Conservation (phyloP, 768 basidiomycete species). For the Tylopilus felleus region DNA sequence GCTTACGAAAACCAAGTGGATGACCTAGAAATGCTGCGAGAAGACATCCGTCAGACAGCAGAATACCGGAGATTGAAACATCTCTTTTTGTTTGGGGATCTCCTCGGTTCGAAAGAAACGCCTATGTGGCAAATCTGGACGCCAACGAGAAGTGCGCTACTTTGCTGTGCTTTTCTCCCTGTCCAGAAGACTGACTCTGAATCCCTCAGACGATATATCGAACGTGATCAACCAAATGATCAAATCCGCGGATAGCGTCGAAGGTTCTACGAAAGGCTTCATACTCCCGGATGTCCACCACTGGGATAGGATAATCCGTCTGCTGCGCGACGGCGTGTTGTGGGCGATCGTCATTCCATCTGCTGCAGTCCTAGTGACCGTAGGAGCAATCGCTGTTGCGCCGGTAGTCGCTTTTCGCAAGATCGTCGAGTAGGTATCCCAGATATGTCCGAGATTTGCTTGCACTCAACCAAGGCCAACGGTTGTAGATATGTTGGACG, state of each 20-base stretch:
- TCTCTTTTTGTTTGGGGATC: conserved; percentile 9
- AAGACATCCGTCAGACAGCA: conserved; percentile 14
- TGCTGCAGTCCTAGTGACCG: background rate
- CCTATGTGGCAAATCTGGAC: conserved; percentile 3
- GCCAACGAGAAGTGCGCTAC: background rate
- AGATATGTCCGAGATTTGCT: background rate
- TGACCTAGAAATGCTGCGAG: conserved; percentile 15
- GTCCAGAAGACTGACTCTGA: background rate
- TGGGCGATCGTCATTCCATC: conserved; percentile 3
- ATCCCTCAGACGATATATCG: background rate
- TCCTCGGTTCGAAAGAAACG: conserved; percentile 1
- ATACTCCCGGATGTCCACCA: conserved; percentile 2
- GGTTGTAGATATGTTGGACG: background rate
- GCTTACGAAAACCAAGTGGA: background rate
- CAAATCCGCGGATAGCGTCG: conserved; percentile 6
- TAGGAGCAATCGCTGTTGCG: background rate
- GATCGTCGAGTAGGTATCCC: background rate
- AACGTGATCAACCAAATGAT: conserved; percentile 5
- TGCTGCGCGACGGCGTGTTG: background rate
- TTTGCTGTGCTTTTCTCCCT: no score
- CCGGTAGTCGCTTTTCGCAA: background rate
- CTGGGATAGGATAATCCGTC: conserved; percentile 2
- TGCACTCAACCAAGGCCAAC: background rate
- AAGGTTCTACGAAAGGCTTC: conserved; percentile 3
- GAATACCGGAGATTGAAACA: conserved; percentile 17